Percentiles rank a stretch among this genome's conserved stretches.
These are phyloP conservation scores for Mycena vitilis DNA, from an alignment of 768 basidiomycete genomes.

Conservation along the genomic window DNA sequence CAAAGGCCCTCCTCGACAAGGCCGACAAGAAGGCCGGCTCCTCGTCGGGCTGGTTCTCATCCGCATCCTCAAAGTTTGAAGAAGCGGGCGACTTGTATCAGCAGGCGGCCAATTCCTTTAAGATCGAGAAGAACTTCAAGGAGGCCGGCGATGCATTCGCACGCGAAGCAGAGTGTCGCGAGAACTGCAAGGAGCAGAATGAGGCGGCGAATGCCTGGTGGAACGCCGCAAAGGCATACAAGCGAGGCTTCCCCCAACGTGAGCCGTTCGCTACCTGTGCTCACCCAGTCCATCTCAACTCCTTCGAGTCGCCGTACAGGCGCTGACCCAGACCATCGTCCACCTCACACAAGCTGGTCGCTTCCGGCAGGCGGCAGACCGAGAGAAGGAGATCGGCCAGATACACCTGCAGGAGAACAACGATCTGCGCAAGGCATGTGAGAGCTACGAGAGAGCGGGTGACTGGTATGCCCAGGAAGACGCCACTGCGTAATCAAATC, in stretches of 20 bases:
- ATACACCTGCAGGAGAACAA: conserved; percentile 88
- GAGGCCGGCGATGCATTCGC: conserved; percentile 94
- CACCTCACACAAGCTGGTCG: conserved; percentile 87
- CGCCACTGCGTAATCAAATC: conserved; percentile 81
- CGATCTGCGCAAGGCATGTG: conserved; percentile 88
- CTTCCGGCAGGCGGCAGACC: conserved; percentile 97
- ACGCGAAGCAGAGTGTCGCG: conserved; percentile 93
- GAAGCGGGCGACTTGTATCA: conserved; percentile 97
- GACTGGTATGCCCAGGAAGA: conserved; percentile 99
- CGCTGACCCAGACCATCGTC: conserved; percentile 84
- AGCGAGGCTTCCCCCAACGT: conserved; percentile 89
- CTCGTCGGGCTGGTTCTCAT: conserved; percentile 90
- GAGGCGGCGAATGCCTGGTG: conserved; percentile 99
- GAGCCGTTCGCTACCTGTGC: conserved; percentile 43
- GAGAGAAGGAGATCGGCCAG: conserved; percentile 97
- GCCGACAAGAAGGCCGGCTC: conserved; percentile 94
- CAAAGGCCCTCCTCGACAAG: conserved; percentile 80
- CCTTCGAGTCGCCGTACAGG: conserved; percentile 85
- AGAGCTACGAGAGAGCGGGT: conserved; percentile 90
- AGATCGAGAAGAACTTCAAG: conserved; percentile 91
- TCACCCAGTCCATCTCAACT: conserved; percentile 30
- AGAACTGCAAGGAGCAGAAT: conserved; percentile 86
- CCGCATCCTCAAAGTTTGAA: conserved; percentile 85
- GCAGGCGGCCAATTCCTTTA: conserved; percentile 93
- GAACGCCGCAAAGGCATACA: conserved; percentile 97